Evolutionary conservation across 495 filamentous ascomycete genomes (phyloP).

Genomic region (Lasiosphaeris hirsuta): DNA sequence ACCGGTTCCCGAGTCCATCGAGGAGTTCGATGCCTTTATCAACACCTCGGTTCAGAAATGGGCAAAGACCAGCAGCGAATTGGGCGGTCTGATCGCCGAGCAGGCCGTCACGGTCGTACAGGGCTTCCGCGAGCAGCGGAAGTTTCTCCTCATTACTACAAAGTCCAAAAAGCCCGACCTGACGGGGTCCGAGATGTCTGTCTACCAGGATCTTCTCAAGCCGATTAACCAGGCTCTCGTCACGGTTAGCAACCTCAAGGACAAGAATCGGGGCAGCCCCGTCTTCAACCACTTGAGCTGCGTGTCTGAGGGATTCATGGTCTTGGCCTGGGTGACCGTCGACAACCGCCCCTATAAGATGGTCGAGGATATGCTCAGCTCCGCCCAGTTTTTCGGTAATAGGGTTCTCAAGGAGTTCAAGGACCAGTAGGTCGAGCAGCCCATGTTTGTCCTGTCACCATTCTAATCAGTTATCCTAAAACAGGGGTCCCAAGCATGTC

Average conservation of each 20-base stretch:
- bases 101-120: slow-evolving; percentile 46
- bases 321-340: slow-evolving; percentile 80
- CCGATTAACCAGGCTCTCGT: slow-evolving; percentile 77
- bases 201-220: slow-evolving; percentile 61
- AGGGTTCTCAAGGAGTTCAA: slow-evolving; percentile 84
- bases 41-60: slow-evolving; percentile 71
- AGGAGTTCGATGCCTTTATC: slow-evolving; percentile 83
- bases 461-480: neutral
- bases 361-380: slow-evolving; percentile 70
- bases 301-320: slow-evolving; percentile 83
- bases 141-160: slow-evolving; percentile 81
- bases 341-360: slow-evolving; percentile 77
- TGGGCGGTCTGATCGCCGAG: slow-evolving; percentile 75
- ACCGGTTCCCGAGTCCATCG: slow-evolving; percentile 68
- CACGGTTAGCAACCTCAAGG: slow-evolving; percentile 70
- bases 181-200: slow-evolving; percentile 62
- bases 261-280: slow-evolving; percentile 67
- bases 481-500: slow-evolving; percentile 70
- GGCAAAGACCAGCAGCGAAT: slow-evolving; percentile 68
- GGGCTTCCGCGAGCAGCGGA: slow-evolving; percentile 76
- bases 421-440: slow-evolving; percentile 65
- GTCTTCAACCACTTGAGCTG: slow-evolving; percentile 75
- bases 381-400: slow-evolving; percentile 89
- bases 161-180: slow-evolving; percentile 89
- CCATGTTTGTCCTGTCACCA: neutral